Base-by-base conservation (phyloP, 805 yeast species). In the Monosporozyma unispora region DNA sequence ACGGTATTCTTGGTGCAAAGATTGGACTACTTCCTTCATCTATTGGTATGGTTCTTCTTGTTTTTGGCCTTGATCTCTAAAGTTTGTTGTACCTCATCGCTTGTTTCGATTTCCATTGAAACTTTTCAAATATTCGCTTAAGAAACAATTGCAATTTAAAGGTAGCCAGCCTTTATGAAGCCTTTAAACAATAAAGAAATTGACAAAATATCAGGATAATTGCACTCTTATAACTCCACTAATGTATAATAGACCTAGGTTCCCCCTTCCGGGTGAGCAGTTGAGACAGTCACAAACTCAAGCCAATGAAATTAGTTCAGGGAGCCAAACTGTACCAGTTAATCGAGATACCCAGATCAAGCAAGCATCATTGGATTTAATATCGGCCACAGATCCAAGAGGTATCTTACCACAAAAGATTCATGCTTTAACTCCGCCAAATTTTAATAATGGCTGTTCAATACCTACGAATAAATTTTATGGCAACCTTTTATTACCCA, bases 401-500 rank as follows among this genome's bases (percentile, higher is more conserved):
- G 52, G 67, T 1, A 47, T 67, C n/a, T 80, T 77, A 59, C 18
- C 62, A 58, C 48, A 52, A 51, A 54, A 56, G 21, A 43, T 48
- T 1, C 74, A 68, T 45, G 59, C 56, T 25, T 57, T 64, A 19
- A 28, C 56, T 11, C 44, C 56, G 18, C 73, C 73, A 10, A 19
- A 72, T 50, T 73, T 53, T 69, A 23, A 46, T 11, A 71, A 72
- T 51, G 60, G 66, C 46, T 75, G 66, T 31, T 70, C 82, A 1
- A 72, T 76, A 52, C 80, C 81, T 59, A 87, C 95, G 22, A 87
- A 87, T 64, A 85, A 86, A 60, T 87, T 86, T 59, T 87, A 81
- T 62, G 82, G 84, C 35, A 87, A 87, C 65, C 66, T 87, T 63
- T 64, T 86, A 10, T 72, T 87, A 33, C 88, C 75, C 0, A 73